Base-by-base conservation (phyloP, 2,329 filamentous ascomycete species). In the Endoconidiophora laricicola region DNA sequence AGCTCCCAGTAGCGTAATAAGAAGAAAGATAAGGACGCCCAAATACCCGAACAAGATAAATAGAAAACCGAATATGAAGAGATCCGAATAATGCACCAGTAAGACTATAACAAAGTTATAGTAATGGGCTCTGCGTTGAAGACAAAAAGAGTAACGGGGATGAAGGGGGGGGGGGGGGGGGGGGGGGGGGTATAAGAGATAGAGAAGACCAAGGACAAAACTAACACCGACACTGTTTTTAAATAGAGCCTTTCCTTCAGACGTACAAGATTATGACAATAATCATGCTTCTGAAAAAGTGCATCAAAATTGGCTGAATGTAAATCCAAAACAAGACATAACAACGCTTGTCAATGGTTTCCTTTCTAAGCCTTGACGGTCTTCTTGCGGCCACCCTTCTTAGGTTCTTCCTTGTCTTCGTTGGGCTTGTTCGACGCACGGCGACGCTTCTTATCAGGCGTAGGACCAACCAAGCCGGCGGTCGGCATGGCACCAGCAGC, bases 381-480 rank as follows among this genome's bases (percentile, higher is more conserved):
- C 72, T 77, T 77, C 70, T 76, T 77, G 60, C 72, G 71, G 56
- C 67, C 68, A 49, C 70, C 73, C 66, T 76, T 76, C 70, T 76
- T 76, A 55, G 72, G 70, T 60, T 79, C 74, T 60, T 77, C 74
- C 56, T 65, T 63, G 52, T 71, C 65, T 52, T 76, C 73, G 24
- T 65, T 65, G 39, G 66, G 71, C 69, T 79, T 79, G 57, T 63
- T 64, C 3, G 72, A 74, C 7, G 67, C 65, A 53, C 76, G 66
- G 64, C 78, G 73, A 57, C 76, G 69, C 73, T 80, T 81, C 70
- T 77, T 76, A 56, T 76, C 76, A 26, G 76, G 74, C 61, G 72
- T 77, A 50, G 68, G 39, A 10, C 22, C 39, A 7, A 24, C 24
- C 9, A 46, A 68, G 23, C 71, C 69, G 26, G 66, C 62, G 26